Evolutionary conservation across 129 eudicot species (phyloP), one percentile per base, ranked within the genome.

Genomic region (Rutidosis leptorrhynchoides): DNA sequence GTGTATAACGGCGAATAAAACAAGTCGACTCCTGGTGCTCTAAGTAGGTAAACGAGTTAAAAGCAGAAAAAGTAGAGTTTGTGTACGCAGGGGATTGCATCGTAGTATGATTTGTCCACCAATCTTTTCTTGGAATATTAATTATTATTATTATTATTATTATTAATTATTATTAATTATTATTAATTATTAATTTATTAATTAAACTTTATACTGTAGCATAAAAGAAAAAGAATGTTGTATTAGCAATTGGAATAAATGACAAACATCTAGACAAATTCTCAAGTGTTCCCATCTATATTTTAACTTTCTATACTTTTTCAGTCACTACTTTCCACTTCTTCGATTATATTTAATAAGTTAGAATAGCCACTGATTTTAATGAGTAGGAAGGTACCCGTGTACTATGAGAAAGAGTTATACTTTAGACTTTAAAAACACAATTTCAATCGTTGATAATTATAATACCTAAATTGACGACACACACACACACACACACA

Each of bases 261-360:
- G 83, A 74, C 81, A 82, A 65, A 70, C 64, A 74, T 48, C 27
- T 65, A 49, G 83, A 75, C 87, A 75, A 82, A 26, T 48, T 26
- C 72, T 49, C 11, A 70, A 57, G 79, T 79, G 68, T 73, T 78
- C 76, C 67, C 40, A 42, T 70, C 75, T 61, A 49, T 59, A 70
- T 59, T 70, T 70, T 70, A 46, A 70, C 75, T 46, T 43, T 46
- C 48, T 20, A 45, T 43, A 29, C 32, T 65, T 65, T 67, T 70
- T 58, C 60, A 24, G 46, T 42, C 74, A 23, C 80, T 64, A 69
- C 61, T 51, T 45, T 78, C 81, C 83, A 79, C 79, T 48, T 65
- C 56, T 70, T 58, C 35, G 33, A 52, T 57, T 68, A 54, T 14
- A 26, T 46, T 9, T 65, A n/a, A n/a, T n/a, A n/a, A n/a, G n/a